These are phyloP conservation scores for Oidiodendron maius DNA, from an alignment of 495 filamentous ascomycete species.

Conservation along the genomic window DNA sequence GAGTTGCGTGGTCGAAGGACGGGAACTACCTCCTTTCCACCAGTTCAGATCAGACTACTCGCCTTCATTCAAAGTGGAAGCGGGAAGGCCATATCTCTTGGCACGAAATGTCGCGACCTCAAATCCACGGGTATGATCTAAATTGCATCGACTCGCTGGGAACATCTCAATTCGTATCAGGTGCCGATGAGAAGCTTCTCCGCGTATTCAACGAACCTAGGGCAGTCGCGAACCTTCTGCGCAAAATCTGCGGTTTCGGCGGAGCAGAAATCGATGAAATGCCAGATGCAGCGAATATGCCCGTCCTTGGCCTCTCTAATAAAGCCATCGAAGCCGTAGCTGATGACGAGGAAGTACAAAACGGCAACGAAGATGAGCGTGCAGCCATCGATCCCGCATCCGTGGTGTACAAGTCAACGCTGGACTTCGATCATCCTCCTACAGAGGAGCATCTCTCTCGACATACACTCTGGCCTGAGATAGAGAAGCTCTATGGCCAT, in stretches of 20 bases:
- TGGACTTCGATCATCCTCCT: slow-evolving; percentile 59
- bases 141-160: slow-evolving; percentile 83
- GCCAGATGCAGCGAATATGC: slow-evolving; percentile 86
- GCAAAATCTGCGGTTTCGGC: slow-evolving; percentile 57
- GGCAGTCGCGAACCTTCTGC: slow-evolving; percentile 69
- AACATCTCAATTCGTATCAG: slow-evolving; percentile 72
- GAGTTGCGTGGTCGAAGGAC: slow-evolving; percentile 75
- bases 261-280: slow-evolving; percentile 35
- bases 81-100: slow-evolving; percentile 44
- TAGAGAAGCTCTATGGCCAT: slow-evolving; percentile 96
- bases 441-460: slow-evolving; percentile 84
- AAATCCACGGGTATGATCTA: slow-evolving; percentile 97
- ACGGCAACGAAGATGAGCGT: slow-evolving; percentile 31
- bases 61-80: slow-evolving; percentile 82
- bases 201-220: slow-evolving; percentile 91
- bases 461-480: slow-evolving; percentile 91
- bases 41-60: slow-evolving; percentile 89
- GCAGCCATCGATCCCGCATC: slow-evolving; percentile 35
- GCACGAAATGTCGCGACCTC: slow-evolving; percentile 94
- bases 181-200: slow-evolving; percentile 96
- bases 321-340: slow-evolving; percentile 70
- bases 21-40: slow-evolving; percentile 86
- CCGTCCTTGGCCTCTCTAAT: slow-evolving; percentile 92
- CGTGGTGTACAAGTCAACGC: slow-evolving; percentile 35
- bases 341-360: slow-evolving; percentile 31